Percentiles rank a stretch among this genome's conserved stretches.
These are phyloP conservation scores for Malassezia globosa DNA, from an alignment of 1,284 basidiomycete genomes.

Conservation along the genomic window DNA sequence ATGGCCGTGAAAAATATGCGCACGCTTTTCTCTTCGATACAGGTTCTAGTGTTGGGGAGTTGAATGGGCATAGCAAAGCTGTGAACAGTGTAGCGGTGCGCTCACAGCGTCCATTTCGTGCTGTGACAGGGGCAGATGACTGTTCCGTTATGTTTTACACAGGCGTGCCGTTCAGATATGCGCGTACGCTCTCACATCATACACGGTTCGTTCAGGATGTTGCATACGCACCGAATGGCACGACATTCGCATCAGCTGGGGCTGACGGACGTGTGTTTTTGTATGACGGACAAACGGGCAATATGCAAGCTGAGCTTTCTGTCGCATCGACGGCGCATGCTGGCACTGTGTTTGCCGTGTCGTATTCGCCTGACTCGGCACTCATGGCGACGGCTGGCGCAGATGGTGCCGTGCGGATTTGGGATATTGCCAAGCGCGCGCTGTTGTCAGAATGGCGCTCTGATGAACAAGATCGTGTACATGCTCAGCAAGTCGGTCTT, in stretches of 20 bases:
- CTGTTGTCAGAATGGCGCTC: constrained; percentile 28
- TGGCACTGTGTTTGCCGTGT: constrained; percentile 48
- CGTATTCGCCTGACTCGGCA: constrained; percentile 56
- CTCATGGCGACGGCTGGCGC: constrained; percentile 70
- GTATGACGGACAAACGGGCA: constrained; percentile 83
- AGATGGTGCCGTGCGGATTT: constrained; percentile 59
- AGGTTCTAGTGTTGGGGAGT: constrained; percentile 83
- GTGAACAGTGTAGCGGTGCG: constrained; percentile 87
- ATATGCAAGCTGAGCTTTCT: constrained; percentile 49
- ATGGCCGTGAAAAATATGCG: constrained; percentile 67
- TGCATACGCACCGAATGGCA: constrained; percentile 57
- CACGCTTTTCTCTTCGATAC: constrained; percentile 50
- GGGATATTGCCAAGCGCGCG: constrained; percentile 23
- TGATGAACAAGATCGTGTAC: constrained; percentile 20
- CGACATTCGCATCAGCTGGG: constrained; percentile 72
- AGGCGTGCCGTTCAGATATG: constrained; percentile 54
- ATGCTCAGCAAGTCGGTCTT: constrained; percentile 68
- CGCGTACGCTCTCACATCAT: constrained; percentile 54
- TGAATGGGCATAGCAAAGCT: constrained; percentile 82
- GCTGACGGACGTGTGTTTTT: constrained; percentile 79
- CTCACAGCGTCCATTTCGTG: constrained; percentile 77
- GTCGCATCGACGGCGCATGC: constrained; percentile 33
- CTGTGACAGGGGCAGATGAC: constrained; percentile 59
- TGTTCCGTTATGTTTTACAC: constrained; percentile 67
- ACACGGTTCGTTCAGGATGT: constrained; percentile 90